Percentiles rank a stretch among this genome's conserved stretches.
phyloP scores from a whole-genome alignment of 768 basidiomycete species.

The Naganishia randhawae region DNA sequence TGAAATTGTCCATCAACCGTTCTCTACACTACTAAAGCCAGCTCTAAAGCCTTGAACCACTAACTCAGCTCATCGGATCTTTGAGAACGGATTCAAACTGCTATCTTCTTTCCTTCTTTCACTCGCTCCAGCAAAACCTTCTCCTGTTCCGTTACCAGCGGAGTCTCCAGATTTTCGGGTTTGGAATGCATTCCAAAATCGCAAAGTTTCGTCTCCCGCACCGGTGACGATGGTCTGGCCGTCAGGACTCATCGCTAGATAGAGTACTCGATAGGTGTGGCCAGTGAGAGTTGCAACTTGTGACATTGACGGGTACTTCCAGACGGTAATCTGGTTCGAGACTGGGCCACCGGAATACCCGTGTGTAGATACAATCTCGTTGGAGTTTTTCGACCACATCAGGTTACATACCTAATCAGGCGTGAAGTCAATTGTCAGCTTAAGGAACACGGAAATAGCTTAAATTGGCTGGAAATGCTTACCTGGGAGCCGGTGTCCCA shows the following conservation, averaged over 20 bases:
- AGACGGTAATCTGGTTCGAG: conserved; percentile 93
- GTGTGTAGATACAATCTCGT: conserved; percentile 96
- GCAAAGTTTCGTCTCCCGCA: conserved; percentile 91
- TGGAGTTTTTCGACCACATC: conserved; percentile 90
- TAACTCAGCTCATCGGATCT: conserved; percentile 31
- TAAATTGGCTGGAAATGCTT: conserved; percentile 34
- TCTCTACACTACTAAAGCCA: background rate
- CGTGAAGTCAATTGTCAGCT: background rate
- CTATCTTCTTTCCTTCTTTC: conserved; percentile 28
- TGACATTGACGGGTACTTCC: conserved; percentile 79
- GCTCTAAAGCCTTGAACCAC: background rate
- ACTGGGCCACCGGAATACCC: conserved; percentile 90
- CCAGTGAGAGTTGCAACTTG: conserved; percentile 94
- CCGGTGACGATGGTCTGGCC: conserved; percentile 98
- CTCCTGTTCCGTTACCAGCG: background rate
- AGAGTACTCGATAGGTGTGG: conserved; percentile 89
- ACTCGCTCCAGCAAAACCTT: conserved; percentile 13
- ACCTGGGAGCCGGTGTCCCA: conserved; percentile 96
- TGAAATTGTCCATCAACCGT: background rate
- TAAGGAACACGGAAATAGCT: background rate
- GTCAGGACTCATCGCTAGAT: conserved; percentile 95
- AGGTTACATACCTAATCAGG: conserved; percentile 81
- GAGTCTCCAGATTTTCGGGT: conserved; percentile 33
- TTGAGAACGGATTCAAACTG: conserved; percentile 37
- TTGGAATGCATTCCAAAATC: conserved; percentile 97